These are phyloP conservation scores for Collybia sp. DNA, from an alignment of 768 basidiomycete species.

Conservation along the genomic window DNA sequence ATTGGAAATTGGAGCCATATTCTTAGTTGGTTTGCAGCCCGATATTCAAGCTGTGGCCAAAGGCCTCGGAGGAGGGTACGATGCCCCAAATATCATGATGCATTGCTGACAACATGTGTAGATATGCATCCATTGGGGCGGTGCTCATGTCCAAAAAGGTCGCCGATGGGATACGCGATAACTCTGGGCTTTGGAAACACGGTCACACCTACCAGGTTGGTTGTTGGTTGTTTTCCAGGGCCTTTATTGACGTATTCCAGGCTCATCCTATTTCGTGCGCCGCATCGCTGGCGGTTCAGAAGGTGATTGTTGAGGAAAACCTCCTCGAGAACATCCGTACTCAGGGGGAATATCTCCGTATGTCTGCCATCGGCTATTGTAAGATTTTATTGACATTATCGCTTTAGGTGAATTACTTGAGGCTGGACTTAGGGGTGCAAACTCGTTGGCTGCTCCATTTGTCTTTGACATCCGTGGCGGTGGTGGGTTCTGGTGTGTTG, in stretches of 20 bases:
- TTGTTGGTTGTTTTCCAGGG: background rate
- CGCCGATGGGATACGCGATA: conserved; percentile 60
- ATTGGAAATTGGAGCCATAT: background rate
- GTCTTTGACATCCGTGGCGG: conserved; percentile 80
- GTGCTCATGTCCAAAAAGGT: conserved; percentile 72
- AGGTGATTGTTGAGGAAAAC: conserved; percentile 63
- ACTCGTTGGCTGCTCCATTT: conserved; percentile 56
- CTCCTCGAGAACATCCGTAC: conserved; percentile 60
- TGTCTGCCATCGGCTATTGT: conserved; percentile 2
- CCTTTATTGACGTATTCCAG: conserved; percentile 23
- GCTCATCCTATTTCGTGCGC: conserved; percentile 74
- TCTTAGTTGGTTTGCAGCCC: conserved; percentile 34
- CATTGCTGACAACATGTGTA: conserved; percentile 17
- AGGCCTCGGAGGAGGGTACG: conserved; percentile 82
- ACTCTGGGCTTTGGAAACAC: conserved; percentile 76
- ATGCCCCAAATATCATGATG: conserved; percentile 8
- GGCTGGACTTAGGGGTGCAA: conserved; percentile 48
- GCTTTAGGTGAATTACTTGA: conserved; percentile 42
- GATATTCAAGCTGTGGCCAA: conserved; percentile 90
- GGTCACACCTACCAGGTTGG: conserved; percentile 81
- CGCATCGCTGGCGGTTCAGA: conserved; percentile 78
- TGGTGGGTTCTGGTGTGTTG: conserved; percentile 81
- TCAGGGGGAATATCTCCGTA: conserved; percentile 58
- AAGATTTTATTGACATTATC: background rate
- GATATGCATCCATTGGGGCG: conserved; percentile 81